Conservation (phyloP, 257 asterid species). For the Cruciata laevipes region DNA sequence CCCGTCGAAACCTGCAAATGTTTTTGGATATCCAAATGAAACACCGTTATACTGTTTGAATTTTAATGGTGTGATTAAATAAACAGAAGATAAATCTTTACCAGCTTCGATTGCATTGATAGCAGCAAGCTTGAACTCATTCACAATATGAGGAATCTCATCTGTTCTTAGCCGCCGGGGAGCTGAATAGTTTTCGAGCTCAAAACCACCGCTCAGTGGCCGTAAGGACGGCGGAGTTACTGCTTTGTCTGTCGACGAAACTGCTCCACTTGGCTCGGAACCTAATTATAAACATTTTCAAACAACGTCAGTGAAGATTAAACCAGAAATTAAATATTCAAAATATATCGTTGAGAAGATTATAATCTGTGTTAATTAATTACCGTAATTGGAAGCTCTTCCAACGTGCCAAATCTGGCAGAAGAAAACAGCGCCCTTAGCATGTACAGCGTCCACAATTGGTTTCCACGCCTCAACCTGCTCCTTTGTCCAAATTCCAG, state of each 20-base stretch:
- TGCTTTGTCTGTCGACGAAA: constrained; percentile 36
- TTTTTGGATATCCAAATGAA: constrained; percentile 8
- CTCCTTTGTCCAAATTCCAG: neutral
- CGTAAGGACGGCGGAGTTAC: neutral
- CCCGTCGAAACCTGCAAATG: constrained; percentile 27
- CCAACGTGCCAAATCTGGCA: neutral
- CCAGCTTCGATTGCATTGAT: constrained; percentile 1
- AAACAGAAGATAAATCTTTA: neutral
- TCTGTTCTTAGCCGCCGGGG: neutral
- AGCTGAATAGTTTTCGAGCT: neutral
- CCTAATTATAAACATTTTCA: constrained; percentile 19
- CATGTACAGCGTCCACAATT: neutral
- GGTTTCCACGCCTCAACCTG: neutral
- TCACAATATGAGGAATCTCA: neutral
- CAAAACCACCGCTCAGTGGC: neutral
- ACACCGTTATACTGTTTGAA: too few relatives aligned
- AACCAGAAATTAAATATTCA: too few relatives aligned
- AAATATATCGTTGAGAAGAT: too few relatives aligned
- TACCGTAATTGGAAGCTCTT: neutral
- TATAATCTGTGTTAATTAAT: neutral
- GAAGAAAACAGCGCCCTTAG: neutral
- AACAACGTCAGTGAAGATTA: too few relatives aligned
- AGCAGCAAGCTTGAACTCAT: constrained; percentile 3
- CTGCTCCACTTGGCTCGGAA: constrained; percentile 62
- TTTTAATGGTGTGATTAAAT: too few relatives aligned